Evolutionary conservation across 1,284 basidiomycete species (phyloP).

Genomic region (Trichosporon ovoides): DNA sequence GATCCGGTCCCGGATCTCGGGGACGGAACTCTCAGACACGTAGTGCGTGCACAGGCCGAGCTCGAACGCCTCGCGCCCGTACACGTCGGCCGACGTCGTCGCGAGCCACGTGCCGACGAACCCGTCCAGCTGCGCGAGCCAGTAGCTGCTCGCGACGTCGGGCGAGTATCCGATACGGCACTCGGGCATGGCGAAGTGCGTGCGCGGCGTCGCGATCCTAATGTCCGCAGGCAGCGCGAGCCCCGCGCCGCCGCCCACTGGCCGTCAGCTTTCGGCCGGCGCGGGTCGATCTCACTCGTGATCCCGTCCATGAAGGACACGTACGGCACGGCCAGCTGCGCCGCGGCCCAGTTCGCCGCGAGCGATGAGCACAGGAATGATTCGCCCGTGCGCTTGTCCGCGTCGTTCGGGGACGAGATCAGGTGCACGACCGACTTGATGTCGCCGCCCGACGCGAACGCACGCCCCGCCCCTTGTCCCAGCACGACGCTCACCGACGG

Average conservation of each 20-base stretch:
- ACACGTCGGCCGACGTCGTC: conserved; percentile 68
- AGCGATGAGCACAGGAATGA: neutral
- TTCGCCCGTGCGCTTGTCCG: neutral
- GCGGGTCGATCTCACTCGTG: conserved; percentile 65
- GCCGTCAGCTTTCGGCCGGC: too few relatives aligned
- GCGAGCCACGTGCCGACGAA: conserved; percentile 86
- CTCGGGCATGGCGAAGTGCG: conserved; percentile 91
- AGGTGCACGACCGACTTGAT: conserved; percentile 9
- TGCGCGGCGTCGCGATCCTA: conserved; percentile 88
- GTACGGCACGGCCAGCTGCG: conserved; percentile 72
- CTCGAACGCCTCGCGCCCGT: conserved; percentile 75
- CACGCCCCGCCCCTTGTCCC: conserved; percentile 10
- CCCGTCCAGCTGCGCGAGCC: conserved; percentile 83
- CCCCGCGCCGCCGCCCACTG: conserved; percentile 96
- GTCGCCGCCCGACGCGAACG: conserved; percentile 14
- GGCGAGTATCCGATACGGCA: conserved; percentile 66
- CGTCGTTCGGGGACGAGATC: neutral
- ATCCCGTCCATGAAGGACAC: conserved; percentile 79
- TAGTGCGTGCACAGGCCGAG: conserved; percentile 87
- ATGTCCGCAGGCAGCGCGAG: conserved; percentile 79
- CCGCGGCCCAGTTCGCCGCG: conserved; percentile 63
- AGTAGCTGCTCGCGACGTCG: conserved; percentile 78
- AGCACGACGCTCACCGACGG: conserved; percentile 7
- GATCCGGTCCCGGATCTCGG: conserved; percentile 55
- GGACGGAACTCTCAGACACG: conserved; percentile 67